These are phyloP conservation scores for Xylaria sp. DNA, from an alignment of 2,329 filamentous ascomycete genomes.

Conservation along the genomic window DNA sequence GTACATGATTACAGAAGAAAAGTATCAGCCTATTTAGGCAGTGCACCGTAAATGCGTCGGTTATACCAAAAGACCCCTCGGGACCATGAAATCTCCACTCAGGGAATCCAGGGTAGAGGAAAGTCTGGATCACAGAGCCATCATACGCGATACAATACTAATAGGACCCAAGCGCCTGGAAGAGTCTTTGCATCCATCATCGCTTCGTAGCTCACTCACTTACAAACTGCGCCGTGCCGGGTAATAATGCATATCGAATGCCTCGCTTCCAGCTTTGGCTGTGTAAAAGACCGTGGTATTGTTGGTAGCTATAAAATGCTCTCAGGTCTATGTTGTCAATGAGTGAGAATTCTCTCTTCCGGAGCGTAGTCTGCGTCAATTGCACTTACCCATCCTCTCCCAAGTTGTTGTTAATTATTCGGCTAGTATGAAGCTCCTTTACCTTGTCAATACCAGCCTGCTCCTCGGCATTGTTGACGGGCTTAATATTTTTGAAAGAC, in stretches of 20 bases:
- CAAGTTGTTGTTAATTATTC: neutral
- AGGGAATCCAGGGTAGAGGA: neutral
- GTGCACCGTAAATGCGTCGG: neutral
- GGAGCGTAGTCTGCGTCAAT: neutral
- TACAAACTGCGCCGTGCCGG: conserved; percentile 22
- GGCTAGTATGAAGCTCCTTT: conserved; percentile 19
- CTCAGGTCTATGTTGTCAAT: neutral
- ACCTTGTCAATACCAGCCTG: conserved; percentile 7
- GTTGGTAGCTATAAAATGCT: conserved; percentile 14
- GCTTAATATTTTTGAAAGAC: conserved; percentile 33
- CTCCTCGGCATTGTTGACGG: conserved; percentile 9
- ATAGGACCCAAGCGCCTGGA: conserved; percentile 26
- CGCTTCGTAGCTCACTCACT: conserved; percentile 3
- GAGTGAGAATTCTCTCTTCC: neutral
- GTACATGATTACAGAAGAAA: neutral
- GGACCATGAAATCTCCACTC: conserved; percentile 8
- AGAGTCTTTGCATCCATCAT: neutral
- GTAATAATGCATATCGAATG: conserved; percentile 23
- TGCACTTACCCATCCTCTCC: neutral
- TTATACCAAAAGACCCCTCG: conserved; percentile 16
- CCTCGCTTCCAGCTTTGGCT: neutral
- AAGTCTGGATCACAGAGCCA: neutral
- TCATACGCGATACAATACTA: conserved; percentile 18
- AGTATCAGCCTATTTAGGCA: conserved; percentile 32
- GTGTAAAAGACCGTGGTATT: neutral